Conservation (phyloP, 768 basidiomycete species). For the Scleroderma citrinum region DNA sequence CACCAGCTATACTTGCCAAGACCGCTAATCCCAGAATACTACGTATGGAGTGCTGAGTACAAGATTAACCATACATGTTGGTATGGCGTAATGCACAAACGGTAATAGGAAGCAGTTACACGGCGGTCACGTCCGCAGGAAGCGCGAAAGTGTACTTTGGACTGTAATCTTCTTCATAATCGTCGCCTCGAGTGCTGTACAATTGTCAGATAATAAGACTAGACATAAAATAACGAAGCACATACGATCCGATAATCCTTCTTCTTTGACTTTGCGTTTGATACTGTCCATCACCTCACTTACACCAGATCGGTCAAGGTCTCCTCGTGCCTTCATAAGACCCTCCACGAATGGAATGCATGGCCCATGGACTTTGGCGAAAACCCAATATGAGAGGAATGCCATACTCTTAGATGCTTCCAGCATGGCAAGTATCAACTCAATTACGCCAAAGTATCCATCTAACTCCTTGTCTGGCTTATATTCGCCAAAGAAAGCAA, state of each 20-base stretch:
- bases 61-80: constrained; percentile 1
- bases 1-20: too few species aligned
- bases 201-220: constrained; percentile 3
- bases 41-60: constrained; percentile 4
- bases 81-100: constrained; percentile 5
- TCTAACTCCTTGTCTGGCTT: constrained; percentile 80
- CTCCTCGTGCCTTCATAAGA: constrained; percentile 82
- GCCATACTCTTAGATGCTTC: constrained; percentile 85
- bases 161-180: constrained; percentile 89
- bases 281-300: constrained; percentile 92
- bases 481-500: constrained; percentile 73
- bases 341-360: constrained; percentile 89
- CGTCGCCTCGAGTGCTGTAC: constrained; percentile 69
- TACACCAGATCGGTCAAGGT: constrained; percentile 83
- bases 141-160: constrained; percentile 68
- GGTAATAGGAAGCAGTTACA: background rate
- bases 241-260: constrained; percentile 77
- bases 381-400: constrained; percentile 90
- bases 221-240: constrained; percentile 9
- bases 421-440: constrained; percentile 73
- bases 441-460: constrained; percentile 77
- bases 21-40: too few species aligned
- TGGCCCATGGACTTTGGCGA: constrained; percentile 91
- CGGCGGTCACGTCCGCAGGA: constrained; percentile 44
- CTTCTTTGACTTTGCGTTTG: constrained; percentile 89